Evolutionary conservation across 2,329 filamentous ascomycete genomes (phyloP), one percentile per base, ranked within the genome.

Genomic region (Penicillium sp.): DNA sequence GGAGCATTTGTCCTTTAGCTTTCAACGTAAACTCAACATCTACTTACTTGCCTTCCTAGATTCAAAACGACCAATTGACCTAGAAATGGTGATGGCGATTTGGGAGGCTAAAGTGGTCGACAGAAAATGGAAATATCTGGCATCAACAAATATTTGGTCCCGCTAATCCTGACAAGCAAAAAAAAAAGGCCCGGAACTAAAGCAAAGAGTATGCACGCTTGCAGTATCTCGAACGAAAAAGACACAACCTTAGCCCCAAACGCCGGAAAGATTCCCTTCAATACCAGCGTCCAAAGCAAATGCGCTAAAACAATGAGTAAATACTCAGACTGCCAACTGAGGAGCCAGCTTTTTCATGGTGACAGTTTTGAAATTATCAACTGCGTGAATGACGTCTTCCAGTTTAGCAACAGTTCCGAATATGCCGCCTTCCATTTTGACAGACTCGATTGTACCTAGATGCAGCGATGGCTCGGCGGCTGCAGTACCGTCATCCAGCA

Each of bases 401-500:
- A 73, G 49, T 34, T 71, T 73, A 26, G 70, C 65, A 5, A 74
- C 70, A 2, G 75, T 67, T 3, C 74, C 73, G 51, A 78, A 75
- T 5, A 79, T 77, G 30, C 75, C 78, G 5, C 73, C 77, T 60
- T 80, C 77, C 70, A 75, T 76, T 61, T 74, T 75, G 19, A 79
- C 68, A 9, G 73, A 76, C 41, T 77, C 74, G 13, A 77, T 61
- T 0, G 75, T 71, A 52, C 72, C 68, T 5, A 70, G 35, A 47
- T 79, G 77, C 3, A 79, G 64, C 6, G 67, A 63, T n/a, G 63
- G 64, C 47, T 76, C 73, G 29, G 69, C 70, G 7, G 78, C 75
- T 18, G 76, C 73, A 40, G 74, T 74, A 7, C 74, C 79, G 61
- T 83, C 80, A 30, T 79, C 76, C 3, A 83, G 62, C 1, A 83